These are phyloP conservation scores for Termitomyces sp. DNA, from an alignment of 768 basidiomycete genomes.

Conservation along the genomic window DNA sequence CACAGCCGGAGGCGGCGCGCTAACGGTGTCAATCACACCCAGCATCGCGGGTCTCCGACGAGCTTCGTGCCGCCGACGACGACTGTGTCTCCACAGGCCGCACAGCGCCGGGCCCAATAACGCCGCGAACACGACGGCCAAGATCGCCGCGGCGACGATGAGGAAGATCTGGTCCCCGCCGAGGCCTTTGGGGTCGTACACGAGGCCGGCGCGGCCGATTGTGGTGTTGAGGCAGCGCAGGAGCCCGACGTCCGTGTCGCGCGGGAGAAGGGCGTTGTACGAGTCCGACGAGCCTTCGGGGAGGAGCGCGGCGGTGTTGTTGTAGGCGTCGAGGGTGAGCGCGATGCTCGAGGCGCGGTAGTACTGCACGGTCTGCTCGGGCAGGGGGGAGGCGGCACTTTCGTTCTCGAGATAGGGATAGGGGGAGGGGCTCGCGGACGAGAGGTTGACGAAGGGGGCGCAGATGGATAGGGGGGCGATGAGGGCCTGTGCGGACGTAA, in stretches of 20 bases:
- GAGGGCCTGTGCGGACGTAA: background rate
- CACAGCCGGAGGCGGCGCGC: background rate
- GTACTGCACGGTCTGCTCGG: slow-evolving; percentile 51
- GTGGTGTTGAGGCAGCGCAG: slow-evolving; percentile 48
- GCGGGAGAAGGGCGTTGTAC: slow-evolving; percentile 27
- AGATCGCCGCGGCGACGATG: background rate
- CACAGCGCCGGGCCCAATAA: background rate
- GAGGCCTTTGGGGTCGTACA: background rate
- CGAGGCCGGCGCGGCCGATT: slow-evolving; percentile 24
- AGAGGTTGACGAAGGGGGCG: background rate
- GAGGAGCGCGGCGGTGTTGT: slow-evolving; percentile 44
- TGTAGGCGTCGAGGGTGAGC: slow-evolving; percentile 54
- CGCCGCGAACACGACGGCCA: background rate
- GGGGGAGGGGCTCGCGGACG: background rate
- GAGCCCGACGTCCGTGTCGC: slow-evolving; percentile 31
- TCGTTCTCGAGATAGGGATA: background rate
- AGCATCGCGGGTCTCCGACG: background rate
- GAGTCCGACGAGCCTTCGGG: slow-evolving; percentile 24
- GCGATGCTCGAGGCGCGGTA: slow-evolving; percentile 52
- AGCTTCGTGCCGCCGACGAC: background rate
- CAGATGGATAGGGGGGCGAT: background rate
- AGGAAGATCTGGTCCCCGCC: background rate
- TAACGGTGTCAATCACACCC: background rate
- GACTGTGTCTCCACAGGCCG: too few species aligned
- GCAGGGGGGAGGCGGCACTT: slow-evolving; percentile 10